Base-by-base conservation (phyloP, 169 alveolate genomes). In the Plasmodium yoelii region DNA sequence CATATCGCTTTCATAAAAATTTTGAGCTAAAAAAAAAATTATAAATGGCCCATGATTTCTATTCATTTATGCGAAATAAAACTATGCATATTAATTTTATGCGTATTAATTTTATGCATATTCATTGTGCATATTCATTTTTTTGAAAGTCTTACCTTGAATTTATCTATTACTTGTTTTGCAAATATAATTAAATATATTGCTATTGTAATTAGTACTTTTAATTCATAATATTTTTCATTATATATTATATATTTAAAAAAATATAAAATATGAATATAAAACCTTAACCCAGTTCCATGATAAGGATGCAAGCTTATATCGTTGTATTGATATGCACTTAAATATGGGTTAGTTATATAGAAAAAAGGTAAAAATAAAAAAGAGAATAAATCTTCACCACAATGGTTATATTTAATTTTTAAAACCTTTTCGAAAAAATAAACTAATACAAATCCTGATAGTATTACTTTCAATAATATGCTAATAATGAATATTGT, bases 291-390 rank as follows among this genome's bases (percentile, higher is more conserved):
- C 42, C 64, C 90, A 24, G 90, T 80, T 24, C 90, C 90, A 70
- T 80, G 90, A 39, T 80, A 80, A 5, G 82, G 82, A 64, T 80
- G 90, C 18, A 80, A 60, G 46, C 82, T 80, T 53, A 70, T 80
- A 42, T 80, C 82, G 55, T 80, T 80, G 59, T 80, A 80, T 26
- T 80, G 90, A 12, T 28, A 65, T 1, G 44, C 77, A 28, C 90
- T 80, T 65, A 80, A 64, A 49, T 65, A 80, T 7, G 90, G 90
- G 9, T 80, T 80, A 10, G 47, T 80, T 65, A 64, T 80, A 28
- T 65, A 80, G 26, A 80, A 80, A 47, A 80, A 80, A 9, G 56
- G 26, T 80, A 80, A 65, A 80, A 80, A 80, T 9, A 80, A 47
- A 34, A 80, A 65, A n/a, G 82, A 65, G 67, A 65, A 80, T 53